A percentile compares a stretch with the other conserved stretches of the same genome.
These are phyloP conservation scores for Handroanthus guayacan DNA, from an alignment of 257 asterid species.

Conservation along the genomic window DNA sequence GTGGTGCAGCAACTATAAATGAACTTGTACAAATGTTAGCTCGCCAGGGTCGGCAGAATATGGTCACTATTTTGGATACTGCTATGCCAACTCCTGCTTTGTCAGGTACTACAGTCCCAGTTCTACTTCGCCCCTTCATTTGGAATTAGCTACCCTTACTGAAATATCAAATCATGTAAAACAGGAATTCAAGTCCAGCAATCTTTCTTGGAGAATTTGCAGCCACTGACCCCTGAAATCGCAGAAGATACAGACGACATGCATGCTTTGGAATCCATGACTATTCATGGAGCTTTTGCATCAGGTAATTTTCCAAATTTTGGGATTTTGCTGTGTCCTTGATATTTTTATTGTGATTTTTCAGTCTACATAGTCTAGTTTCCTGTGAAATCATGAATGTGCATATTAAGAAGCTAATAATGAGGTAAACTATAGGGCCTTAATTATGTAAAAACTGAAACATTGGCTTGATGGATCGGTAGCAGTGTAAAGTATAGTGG, in stretches of 20 bases:
- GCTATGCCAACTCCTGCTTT: conserved; percentile 82
- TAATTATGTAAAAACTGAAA: background rate
- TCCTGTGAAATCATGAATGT: background rate
- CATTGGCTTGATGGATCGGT: background rate
- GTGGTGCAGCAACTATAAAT: conserved; percentile 71
- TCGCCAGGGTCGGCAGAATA: conserved; percentile 80
- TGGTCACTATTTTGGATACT: conserved; percentile 70
- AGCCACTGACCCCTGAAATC: conserved; percentile 72
- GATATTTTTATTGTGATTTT: background rate
- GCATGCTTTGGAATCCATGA: conserved; percentile 76
- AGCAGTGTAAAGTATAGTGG: background rate
- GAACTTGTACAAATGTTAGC: conserved; percentile 73
- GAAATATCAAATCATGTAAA: conserved; percentile 31
- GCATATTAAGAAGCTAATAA: conserved; percentile 12
- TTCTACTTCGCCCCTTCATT: conserved; percentile 18
- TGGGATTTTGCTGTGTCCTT: background rate
- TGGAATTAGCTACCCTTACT: conserved; percentile 23
- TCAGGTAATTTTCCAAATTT: conserved; percentile 57
- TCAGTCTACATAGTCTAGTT: background rate
- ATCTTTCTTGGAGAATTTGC: conserved; percentile 62
- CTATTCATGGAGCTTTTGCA: conserved; percentile 75
- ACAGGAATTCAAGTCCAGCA: conserved; percentile 51
- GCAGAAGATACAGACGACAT: conserved; percentile 69
- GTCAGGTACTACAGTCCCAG: conserved; percentile 48
- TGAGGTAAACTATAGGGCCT: background rate